phyloP scores from a whole-genome alignment of 2,329 filamentous ascomycete genomes.

The Simplicillium sp. region DNA sequence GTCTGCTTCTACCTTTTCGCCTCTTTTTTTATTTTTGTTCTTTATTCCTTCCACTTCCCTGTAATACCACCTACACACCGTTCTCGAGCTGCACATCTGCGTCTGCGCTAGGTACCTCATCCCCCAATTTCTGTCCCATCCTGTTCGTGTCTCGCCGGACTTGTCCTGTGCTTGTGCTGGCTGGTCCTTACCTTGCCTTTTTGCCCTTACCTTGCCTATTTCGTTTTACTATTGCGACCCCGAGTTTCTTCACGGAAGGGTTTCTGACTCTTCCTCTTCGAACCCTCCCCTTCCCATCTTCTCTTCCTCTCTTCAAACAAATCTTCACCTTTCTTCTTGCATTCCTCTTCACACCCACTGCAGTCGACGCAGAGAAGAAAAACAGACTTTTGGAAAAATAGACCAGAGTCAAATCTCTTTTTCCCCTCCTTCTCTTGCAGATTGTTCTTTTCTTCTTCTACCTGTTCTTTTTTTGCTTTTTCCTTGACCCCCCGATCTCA shows the following conservation, averaged over 20 bases:
- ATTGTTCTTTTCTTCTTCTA: conserved; percentile 2
- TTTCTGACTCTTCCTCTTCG: conserved; percentile 6
- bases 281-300: conserved; percentile 9
- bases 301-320: neutral
- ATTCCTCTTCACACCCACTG: too few relatives aligned
- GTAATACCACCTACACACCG: neutral
- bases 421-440: neutral
- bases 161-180: too few relatives aligned
- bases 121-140: too few relatives aligned
- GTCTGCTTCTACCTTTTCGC: neutral
- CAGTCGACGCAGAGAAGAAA: too few relatives aligned
- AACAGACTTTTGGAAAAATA: neutral
- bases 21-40: neutral
- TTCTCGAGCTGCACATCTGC: too few relatives aligned
- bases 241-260: conserved; percentile 13
- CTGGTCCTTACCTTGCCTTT: conserved; percentile 6
- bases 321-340: too few relatives aligned
- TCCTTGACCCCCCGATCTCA: neutral
- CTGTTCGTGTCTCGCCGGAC: too few relatives aligned
- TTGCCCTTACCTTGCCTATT: conserved; percentile 7
- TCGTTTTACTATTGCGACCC: conserved; percentile 4
- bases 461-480: conserved; percentile 3
- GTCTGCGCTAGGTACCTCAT: conserved; percentile 5
- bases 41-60: neutral
- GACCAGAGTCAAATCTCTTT: neutral